Conservation (phyloP, 805 yeast genomes). For the Kazachstania africana region DNA sequence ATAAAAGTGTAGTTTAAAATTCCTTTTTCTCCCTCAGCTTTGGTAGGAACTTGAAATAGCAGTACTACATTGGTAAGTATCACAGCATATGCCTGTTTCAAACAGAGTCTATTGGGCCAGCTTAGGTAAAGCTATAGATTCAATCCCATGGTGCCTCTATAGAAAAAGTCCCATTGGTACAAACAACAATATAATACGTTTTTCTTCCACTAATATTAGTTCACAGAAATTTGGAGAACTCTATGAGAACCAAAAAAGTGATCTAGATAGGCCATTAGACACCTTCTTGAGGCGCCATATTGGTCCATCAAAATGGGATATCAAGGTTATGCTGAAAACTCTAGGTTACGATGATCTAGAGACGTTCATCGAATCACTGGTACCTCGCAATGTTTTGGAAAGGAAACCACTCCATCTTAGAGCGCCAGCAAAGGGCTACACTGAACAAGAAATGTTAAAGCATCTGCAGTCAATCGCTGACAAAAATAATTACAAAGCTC, state of each 20-base stretch:
- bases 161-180: too few relatives aligned
- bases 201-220: too few relatives aligned
- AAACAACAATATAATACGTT: too few relatives aligned
- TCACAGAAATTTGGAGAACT: too few relatives aligned
- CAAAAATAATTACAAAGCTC: slow-evolving; percentile 54
- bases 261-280: slow-evolving; percentile 39
- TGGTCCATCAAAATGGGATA: slow-evolving; percentile 64
- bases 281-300: slow-evolving; percentile 84
- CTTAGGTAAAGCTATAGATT: too few relatives aligned
- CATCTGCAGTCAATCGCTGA: slow-evolving; percentile 58
- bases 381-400: slow-evolving; percentile 66
- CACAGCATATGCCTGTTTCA: too few relatives aligned
- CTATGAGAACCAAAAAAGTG: slow-evolving; percentile 29
- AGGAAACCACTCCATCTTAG: slow-evolving; percentile 52
- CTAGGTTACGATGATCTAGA: slow-evolving; percentile 60
- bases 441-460: slow-evolving; percentile 71
- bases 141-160: too few relatives aligned
- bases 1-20: too few relatives aligned
- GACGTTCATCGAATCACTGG: slow-evolving; percentile 56
- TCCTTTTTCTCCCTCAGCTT: too few relatives aligned
- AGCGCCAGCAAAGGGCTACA: slow-evolving; percentile 58
- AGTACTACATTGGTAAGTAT: too few relatives aligned
- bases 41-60: too few relatives aligned
- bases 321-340: slow-evolving; percentile 48
- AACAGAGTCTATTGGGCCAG: too few relatives aligned